Base-by-base conservation (phyloP, 345 rosid genomes). In the Boechera retrofracta region DNA sequence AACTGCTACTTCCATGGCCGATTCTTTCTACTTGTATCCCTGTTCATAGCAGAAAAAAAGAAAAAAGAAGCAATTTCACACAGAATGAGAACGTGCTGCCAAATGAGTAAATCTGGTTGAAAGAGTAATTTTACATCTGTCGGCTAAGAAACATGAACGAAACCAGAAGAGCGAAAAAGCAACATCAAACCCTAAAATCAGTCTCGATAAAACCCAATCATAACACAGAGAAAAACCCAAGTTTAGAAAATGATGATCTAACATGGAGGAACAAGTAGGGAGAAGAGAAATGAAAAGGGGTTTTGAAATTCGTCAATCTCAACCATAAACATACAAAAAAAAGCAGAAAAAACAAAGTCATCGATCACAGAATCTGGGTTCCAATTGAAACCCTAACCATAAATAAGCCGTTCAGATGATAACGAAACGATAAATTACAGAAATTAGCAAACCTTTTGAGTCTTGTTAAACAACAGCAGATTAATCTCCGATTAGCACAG, bases 1-100 rank as follows among this genome's bases (percentile, higher is more conserved):
- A 7, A 52, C 6, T 32, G 74, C 66, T 74, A 63, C 79, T 35
- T 79, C 82, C 82, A 79, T 73, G 5, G 21, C 36, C 9, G 39
- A 64, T 64, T 47, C 66, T 18, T 39, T 62, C 0, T 2, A 51
- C 18, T 36, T 53, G 49, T 16, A 16, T 16, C 16, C 16, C 16
- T 16, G 16, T 16, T 24, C 26, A 38, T 38, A 38, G 2, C 1
- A 3, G 3, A 36, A 5, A 51, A 15, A 1, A 10, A 10, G 18
- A 4, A 24, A 24, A 35, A 38, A 9, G 38, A n/a, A 0, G 1
- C 4, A 39, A 10, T 39, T 39, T 39, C 16, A 16, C 16, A 16
- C 16, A 16, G 16, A 16, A 16, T 16, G 16, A 16, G 16, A 39
- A 39, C 4, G 1, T 29, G 31, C 2, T 29, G 4, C 31, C 31